A percentile compares a stretch with the other conserved stretches of the same genome.
Evolutionary conservation across 441 rosid genomes (phyloP).

Genomic region (Corymbia calophylla): DNA sequence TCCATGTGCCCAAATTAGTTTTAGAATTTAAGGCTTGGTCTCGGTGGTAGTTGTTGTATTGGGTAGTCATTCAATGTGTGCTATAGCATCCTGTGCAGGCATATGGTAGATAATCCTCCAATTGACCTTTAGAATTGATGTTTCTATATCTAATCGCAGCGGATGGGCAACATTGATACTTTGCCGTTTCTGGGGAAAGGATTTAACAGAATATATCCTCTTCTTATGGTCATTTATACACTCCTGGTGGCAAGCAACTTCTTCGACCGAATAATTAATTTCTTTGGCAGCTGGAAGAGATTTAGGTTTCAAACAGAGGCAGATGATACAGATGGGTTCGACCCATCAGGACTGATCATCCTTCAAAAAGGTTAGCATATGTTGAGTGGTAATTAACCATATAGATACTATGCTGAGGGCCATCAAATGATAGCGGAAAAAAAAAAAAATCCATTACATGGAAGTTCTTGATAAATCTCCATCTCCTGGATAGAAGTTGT

Average conservation of each 20-base stretch:
- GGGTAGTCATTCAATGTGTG: background rate
- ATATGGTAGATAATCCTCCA: background rate
- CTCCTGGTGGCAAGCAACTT: conserved; percentile 91
- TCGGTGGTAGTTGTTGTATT: background rate
- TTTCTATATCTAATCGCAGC: conserved; percentile 35
- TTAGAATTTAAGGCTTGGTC: background rate
- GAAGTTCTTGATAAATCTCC: background rate
- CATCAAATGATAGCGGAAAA: background rate
- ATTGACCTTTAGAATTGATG: background rate
- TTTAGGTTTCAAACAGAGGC: conserved; percentile 76
- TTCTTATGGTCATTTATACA: conserved; percentile 94
- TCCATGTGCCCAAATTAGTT: background rate
- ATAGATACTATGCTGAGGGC: background rate
- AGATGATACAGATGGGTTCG: conserved; percentile 85
- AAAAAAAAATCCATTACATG: background rate
- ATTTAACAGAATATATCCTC: conserved; percentile 93
- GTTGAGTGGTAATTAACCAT: background rate
- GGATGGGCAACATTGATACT: conserved; percentile 91
- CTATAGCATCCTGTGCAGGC: background rate
- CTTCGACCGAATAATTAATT: conserved; percentile 75
- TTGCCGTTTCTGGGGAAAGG: conserved; percentile 78
- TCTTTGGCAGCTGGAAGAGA: conserved; percentile 96
- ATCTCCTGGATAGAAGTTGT: background rate
- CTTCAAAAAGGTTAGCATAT: conserved; percentile 64
- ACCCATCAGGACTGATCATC: conserved; percentile 87